A percentile compares a stretch with the other conserved stretches of the same genome.
phyloP scores from a whole-genome alignment of 1,139 yeast genomes.

The Suhomyces chickasaworum region DNA sequence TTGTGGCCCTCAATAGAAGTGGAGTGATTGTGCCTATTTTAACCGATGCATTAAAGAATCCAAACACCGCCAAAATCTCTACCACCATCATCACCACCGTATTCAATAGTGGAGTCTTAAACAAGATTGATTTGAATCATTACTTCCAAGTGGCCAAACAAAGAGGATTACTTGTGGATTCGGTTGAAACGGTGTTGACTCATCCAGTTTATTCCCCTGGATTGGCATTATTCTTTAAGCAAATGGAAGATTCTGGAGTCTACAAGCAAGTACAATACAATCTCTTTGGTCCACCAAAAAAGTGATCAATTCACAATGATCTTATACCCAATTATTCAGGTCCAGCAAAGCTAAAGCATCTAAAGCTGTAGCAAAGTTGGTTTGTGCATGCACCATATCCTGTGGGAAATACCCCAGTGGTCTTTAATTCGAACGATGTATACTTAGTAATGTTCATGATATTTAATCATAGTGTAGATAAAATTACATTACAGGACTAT shows the following conservation, averaged over 20 bases:
- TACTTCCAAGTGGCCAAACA: conserved; percentile 30
- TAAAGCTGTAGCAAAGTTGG: no score
- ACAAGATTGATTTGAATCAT: conserved; percentile 29
- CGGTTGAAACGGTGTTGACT: conserved; percentile 31
- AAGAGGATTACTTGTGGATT: conserved; percentile 24
- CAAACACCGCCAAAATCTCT: conserved; percentile 28
- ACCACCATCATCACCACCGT: conserved; percentile 29
- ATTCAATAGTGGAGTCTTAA: conserved; percentile 38
- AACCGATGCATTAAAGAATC: conserved; percentile 30
- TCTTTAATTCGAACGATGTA: conserved; percentile 8
- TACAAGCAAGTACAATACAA: conserved; percentile 36
- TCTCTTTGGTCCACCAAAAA: conserved; percentile 30
- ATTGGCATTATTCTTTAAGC: conserved; percentile 35
- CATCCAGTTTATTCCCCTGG: conserved; percentile 36
- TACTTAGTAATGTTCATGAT: conserved; percentile 4
- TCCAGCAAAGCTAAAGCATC: no score
- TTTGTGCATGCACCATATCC: conserved; percentile 2
- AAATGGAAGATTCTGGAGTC: conserved; percentile 37
- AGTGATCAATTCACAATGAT: no score
- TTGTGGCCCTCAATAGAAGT: conserved; percentile 37
- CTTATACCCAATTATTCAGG: not conserved
- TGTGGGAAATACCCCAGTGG: conserved; percentile 5
- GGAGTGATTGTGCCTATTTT: conserved; percentile 34
- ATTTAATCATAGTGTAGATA: not conserved
- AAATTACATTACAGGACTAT: no score